These are phyloP conservation scores for Vitis vinifera DNA, from an alignment of 164 flowering plant species.

Conservation along the genomic window ASM3070453v1 NC_081806.1:3334001-3334500, in stretches of 20 bases:
- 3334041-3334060: constrained; percentile 21
- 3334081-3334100: constrained; percentile 10
- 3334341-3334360: constrained; percentile 81
- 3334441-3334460: constrained; percentile 61
- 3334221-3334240: constrained; percentile 95
- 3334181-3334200: constrained; percentile 2
- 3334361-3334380: constrained; percentile 55
- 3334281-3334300: constrained; percentile 73
- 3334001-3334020: constrained; percentile 1
- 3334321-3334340: constrained; percentile 92
- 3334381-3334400: constrained; percentile 64
- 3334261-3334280: constrained; percentile 89
- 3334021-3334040: constrained; percentile 37
- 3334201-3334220: constrained; percentile 27
- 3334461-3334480: constrained; percentile 56
- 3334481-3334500: constrained; percentile 32
- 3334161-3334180: constrained; percentile 25
- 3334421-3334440: constrained; percentile 42
- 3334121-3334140: constrained; percentile 6
- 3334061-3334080: background rate
- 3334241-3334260: constrained; percentile 85
- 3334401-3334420: constrained; percentile 65
- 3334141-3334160: constrained; percentile 15
- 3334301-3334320: constrained; percentile 72
- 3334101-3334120: constrained; percentile 13